Conservation (phyloP, 495 filamentous ascomycete genomes). For the Baudoinia panamericana region DNA sequence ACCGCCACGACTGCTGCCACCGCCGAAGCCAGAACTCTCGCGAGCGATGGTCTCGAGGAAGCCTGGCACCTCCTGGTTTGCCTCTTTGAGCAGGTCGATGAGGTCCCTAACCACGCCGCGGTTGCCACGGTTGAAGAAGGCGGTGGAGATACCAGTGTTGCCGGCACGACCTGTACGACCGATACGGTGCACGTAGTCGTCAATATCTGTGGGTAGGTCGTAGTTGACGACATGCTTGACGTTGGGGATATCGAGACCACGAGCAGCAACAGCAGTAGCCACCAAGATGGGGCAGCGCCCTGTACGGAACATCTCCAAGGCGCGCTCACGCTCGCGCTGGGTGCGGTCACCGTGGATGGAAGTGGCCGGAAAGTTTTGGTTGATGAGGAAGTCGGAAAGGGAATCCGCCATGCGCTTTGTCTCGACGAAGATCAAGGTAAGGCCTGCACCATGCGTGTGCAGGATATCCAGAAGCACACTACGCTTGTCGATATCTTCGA, state of each 20-base stretch:
- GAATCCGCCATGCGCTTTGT: slow-evolving; percentile 99
- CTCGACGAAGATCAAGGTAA: slow-evolving; percentile 96
- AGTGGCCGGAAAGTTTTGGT: slow-evolving; percentile 96
- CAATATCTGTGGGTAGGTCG: slow-evolving; percentile 94
- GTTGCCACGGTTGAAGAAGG: slow-evolving; percentile 99
- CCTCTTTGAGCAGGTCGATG: slow-evolving; percentile 91
- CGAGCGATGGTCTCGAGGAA: slow-evolving; percentile 96
- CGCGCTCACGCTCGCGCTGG: slow-evolving; percentile 96
- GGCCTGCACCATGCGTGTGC: slow-evolving; percentile 80
- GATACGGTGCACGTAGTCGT: slow-evolving; percentile 98
- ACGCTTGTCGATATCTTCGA: slow-evolving; percentile 94
- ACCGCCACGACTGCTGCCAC: slow-evolving; percentile 54
- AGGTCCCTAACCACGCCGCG: slow-evolving; percentile 91
- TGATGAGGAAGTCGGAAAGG: slow-evolving; percentile 92
- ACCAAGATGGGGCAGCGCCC: slow-evolving; percentile 91
- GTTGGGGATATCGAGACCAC: slow-evolving; percentile 92
- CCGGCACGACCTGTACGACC: slow-evolving; percentile 99
- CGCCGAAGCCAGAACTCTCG: slow-evolving; percentile 64
- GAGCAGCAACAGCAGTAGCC: slow-evolving; percentile 91
- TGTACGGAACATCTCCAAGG: slow-evolving; percentile 89
- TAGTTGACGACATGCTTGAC: slow-evolving; percentile 99
- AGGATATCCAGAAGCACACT: slow-evolving; percentile 94
- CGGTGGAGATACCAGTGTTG: slow-evolving; percentile 95
- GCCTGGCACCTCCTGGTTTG: slow-evolving; percentile 84
- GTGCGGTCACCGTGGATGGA: slow-evolving; percentile 95